phyloP scores from a whole-genome alignment of 2,329 filamentous ascomycete species.

The Ciborinia camelliae region DNA sequence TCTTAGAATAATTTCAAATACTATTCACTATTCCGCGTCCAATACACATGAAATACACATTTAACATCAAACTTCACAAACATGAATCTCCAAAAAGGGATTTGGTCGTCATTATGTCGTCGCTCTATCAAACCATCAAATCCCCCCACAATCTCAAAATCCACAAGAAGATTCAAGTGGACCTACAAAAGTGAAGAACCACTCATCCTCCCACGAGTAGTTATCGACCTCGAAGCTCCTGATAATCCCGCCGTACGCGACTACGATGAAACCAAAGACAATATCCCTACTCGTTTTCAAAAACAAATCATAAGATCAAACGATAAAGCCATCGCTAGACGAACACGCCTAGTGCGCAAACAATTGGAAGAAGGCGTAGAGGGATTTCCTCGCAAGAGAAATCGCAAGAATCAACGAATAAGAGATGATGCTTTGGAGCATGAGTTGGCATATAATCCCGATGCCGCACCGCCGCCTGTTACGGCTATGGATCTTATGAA shows the following conservation, averaged over 20 bases:
- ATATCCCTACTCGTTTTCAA: background rate
- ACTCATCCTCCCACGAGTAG: constrained; percentile 41
- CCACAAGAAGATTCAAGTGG: constrained; percentile 21
- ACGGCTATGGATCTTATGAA: constrained; percentile 24
- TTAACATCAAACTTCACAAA: background rate
- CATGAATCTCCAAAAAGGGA: constrained; percentile 20
- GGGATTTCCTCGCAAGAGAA: background rate
- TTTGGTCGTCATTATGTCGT: constrained; percentile 23
- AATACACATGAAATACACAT: background rate
- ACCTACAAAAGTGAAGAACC: constrained; percentile 21
- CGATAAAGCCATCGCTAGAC: background rate
- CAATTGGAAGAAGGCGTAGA: background rate
- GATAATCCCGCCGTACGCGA: constrained; percentile 41
- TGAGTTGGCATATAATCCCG: constrained; percentile 10
- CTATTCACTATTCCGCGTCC: background rate
- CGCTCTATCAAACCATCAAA: constrained; percentile 4
- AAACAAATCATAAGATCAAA: background rate
- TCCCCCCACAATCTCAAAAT: background rate
- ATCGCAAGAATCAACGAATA: background rate
- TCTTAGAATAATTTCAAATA: background rate
- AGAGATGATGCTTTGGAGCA: constrained; percentile 8
- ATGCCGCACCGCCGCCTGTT: background rate
- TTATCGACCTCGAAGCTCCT: constrained; percentile 53
- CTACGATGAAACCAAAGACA: constrained; percentile 1
- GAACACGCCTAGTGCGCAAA: background rate